Evolutionary conservation across 1,284 basidiomycete species (phyloP).

Genomic region (Leucoagaricus sp.): DNA sequence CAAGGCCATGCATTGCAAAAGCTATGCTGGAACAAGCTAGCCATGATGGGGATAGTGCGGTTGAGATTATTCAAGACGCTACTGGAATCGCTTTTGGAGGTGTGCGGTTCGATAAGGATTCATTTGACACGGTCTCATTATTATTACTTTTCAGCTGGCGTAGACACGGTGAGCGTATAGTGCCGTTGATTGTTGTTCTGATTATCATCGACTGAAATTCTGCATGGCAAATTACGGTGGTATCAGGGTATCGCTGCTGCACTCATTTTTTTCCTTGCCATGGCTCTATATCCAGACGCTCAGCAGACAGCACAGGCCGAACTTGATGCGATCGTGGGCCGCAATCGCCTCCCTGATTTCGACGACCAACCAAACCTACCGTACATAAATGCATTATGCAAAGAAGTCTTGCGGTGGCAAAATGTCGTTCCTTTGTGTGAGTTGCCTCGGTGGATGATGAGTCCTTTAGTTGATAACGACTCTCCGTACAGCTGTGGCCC

Average conservation of each 20-base stretch:
- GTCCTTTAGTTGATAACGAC: not conserved
- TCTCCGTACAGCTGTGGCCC: not conserved
- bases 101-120: no score
- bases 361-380: conserved; percentile 4
- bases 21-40: not conserved
- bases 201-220: not conserved
- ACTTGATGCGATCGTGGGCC: conserved; percentile 15
- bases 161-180: not conserved
- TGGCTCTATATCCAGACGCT: conserved; percentile 19
- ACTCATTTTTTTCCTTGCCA: conserved; percentile 21
- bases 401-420: conserved; percentile 9
- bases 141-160: not conserved
- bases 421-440: conserved; percentile 1
- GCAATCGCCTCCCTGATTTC: conserved; percentile 11
- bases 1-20: not conserved
- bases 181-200: no score
- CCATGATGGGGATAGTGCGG: not conserved
- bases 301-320: conserved; percentile 23
- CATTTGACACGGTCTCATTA: no score
- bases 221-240: not conserved
- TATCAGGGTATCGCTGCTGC: not conserved
- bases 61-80: not conserved
- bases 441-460: not conserved
- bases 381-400: conserved; percentile 8
- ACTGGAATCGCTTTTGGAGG: conserved; percentile 10